Conservation (phyloP, 352 stramenopile genomes). For the Phytophthora macrochlamydospora region DNA sequence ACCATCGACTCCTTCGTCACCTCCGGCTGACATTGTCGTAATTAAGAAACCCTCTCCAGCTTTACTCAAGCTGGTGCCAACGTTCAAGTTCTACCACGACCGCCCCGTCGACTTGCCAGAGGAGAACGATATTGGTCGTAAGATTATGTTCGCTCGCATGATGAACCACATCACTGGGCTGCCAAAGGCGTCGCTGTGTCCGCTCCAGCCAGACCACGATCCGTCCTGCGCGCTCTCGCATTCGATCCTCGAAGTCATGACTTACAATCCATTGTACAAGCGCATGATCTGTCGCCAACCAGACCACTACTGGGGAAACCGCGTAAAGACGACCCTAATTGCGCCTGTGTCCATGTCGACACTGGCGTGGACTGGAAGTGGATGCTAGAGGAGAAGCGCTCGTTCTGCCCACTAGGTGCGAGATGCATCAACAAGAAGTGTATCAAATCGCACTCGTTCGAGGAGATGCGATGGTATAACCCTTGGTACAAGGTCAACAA, state of each 20-base stretch:
- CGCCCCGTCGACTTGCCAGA: conserved; percentile 32
- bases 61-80: conserved; percentile 23
- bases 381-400: conserved; percentile 42
- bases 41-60: conserved; percentile 29
- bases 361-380: conserved; percentile 47
- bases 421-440: conserved; percentile 45
- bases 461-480: conserved; percentile 60
- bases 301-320: conserved; percentile 45
- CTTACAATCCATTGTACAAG: conserved; percentile 61
- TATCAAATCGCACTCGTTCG: conserved; percentile 48
- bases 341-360: conserved; percentile 53
- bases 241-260: conserved; percentile 56
- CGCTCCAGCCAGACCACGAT: conserved; percentile 27
- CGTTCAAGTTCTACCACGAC: conserved; percentile 40
- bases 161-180: conserved; percentile 54
- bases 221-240: conserved; percentile 42
- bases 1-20: conserved; percentile 4
- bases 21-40: conserved; percentile 8
- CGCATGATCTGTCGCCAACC: conserved; percentile 45
- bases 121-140: conserved; percentile 32
- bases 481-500: conserved; percentile 51
- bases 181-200: conserved; percentile 52
- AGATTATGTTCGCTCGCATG: conserved; percentile 53
- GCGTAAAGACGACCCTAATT: conserved; percentile 49
- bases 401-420: conserved; percentile 33